These are phyloP conservation scores for Albugo candida DNA, from an alignment of 352 stramenopile species.

Conservation along the genomic window DNA sequence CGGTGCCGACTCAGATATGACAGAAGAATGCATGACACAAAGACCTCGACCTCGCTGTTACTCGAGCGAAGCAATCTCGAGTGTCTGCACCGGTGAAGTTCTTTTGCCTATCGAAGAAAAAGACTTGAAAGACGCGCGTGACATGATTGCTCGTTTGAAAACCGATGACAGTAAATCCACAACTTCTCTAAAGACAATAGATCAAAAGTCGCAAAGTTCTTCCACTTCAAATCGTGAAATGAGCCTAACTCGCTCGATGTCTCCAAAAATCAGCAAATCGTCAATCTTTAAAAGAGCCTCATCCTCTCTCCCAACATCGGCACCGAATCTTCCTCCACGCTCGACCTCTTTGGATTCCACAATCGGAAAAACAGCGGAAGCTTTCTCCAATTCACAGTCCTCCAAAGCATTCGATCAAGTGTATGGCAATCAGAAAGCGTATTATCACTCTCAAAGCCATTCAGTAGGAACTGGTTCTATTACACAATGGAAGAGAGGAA, in stretches of 20 bases:
- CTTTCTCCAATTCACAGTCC: background rate
- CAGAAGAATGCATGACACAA: background rate
- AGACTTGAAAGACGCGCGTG: conserved; percentile 9
- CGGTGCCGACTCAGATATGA: too few species aligned
- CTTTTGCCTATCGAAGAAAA: background rate
- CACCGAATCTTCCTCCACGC: background rate
- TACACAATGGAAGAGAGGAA: conserved; percentile 82
- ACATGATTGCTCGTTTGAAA: conserved; percentile 20
- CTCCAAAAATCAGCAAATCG: conserved; percentile 19
- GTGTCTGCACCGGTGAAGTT: background rate
- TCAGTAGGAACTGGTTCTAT: conserved; percentile 9
- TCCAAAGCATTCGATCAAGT: background rate
- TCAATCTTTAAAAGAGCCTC: conserved; percentile 8
- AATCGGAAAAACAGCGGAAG: background rate
- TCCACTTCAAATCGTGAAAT: too few species aligned
- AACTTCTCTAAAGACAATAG: too few species aligned
- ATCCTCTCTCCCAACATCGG: conserved; percentile 6
- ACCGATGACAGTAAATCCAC: conserved; percentile 12
- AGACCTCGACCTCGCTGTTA: background rate
- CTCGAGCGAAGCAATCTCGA: background rate
- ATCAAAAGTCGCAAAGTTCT: too few species aligned
- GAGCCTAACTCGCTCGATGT: conserved; percentile 25
- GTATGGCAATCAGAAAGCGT: conserved; percentile 6
- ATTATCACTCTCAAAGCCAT: background rate
- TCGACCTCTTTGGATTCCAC: background rate